Conservation (phyloP, 2,329 filamentous ascomycete species). For the Eutypa lata region DNA sequence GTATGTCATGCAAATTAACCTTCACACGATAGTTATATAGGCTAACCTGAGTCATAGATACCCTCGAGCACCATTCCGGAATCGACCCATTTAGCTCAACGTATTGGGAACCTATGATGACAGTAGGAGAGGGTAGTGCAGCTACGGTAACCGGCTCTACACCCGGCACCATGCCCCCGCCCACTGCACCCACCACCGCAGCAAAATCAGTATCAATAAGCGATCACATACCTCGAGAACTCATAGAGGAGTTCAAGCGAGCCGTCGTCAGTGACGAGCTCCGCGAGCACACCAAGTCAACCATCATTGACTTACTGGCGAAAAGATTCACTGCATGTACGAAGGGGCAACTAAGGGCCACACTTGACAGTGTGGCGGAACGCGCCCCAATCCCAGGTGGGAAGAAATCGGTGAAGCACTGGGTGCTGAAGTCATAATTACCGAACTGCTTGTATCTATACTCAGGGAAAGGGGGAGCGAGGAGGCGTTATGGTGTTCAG, state of each 20-base stretch:
- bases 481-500: too few species aligned
- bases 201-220: conserved; percentile 9
- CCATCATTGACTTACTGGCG: conserved; percentile 72
- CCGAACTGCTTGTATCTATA: too few species aligned
- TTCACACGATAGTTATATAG: conserved; percentile 6
- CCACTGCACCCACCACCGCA: conserved; percentile 10
- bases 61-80: conserved; percentile 44
- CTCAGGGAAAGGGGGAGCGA: too few species aligned
- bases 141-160: conserved; percentile 6
- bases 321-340: conserved; percentile 69
- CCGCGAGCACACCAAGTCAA: conserved; percentile 62
- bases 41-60: conserved; percentile 32
- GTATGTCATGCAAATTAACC: conserved; percentile 42
- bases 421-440: conserved; percentile 7
- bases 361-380: conserved; percentile 63
- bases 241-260: conserved; percentile 64
- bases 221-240: conserved; percentile 53
- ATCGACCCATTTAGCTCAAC: conserved; percentile 82
- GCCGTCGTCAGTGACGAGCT: conserved; percentile 65
- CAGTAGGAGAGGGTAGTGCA: conserved; percentile 12
- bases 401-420: conserved; percentile 58
- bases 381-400: conserved; percentile 42
- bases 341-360: conserved; percentile 68
- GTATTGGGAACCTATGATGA: conserved; percentile 66
- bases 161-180: conserved; percentile 19